These are phyloP conservation scores for Persicaria maculosa DNA, from an alignment of 148 eudicot genomes.

Conservation along the genomic window DNA sequence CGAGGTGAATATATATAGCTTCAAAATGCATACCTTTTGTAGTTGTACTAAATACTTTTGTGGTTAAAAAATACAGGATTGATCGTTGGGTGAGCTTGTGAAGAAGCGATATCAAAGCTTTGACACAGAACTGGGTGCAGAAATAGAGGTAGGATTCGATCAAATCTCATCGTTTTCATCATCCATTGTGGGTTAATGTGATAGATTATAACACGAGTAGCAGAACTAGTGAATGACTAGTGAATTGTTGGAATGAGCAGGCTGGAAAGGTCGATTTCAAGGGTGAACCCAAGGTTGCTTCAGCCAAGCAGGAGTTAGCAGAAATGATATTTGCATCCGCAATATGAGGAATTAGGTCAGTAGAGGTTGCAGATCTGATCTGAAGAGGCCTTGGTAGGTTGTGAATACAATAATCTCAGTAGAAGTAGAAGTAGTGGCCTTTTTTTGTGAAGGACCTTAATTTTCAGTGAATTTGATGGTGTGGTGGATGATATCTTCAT, in stretches of 20 bases:
- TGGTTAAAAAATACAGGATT: constrained; percentile 40
- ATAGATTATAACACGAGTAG: too few relatives aligned
- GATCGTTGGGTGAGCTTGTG: constrained; percentile 65
- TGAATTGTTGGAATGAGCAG: constrained; percentile 21
- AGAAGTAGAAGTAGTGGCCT: too few relatives aligned
- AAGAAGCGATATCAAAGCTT: constrained; percentile 86
- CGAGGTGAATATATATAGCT: constrained; percentile 35
- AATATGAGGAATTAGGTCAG: constrained; percentile 19
- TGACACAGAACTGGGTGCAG: constrained; percentile 68
- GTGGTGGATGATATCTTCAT: too few relatives aligned
- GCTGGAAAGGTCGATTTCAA: constrained; percentile 91
- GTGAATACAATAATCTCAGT: too few relatives aligned
- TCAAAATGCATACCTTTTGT: background rate
- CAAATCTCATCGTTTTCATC: background rate
- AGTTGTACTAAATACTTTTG: background rate
- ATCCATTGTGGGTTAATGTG: background rate
- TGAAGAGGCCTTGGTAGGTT: too few relatives aligned
- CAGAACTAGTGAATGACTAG: background rate
- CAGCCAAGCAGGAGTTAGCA: constrained; percentile 92
- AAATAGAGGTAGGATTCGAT: constrained; percentile 47
- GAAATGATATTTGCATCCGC: constrained; percentile 92
- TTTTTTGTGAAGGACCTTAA: too few relatives aligned
- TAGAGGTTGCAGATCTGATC: too few relatives aligned
- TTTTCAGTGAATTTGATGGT: too few relatives aligned
- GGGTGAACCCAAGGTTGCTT: constrained; percentile 92